Percentiles rank a stretch among this genome's conserved stretches.
Conservation (phyloP, 805 yeast genomes). For the Kregervanrija delftensis region DNA sequence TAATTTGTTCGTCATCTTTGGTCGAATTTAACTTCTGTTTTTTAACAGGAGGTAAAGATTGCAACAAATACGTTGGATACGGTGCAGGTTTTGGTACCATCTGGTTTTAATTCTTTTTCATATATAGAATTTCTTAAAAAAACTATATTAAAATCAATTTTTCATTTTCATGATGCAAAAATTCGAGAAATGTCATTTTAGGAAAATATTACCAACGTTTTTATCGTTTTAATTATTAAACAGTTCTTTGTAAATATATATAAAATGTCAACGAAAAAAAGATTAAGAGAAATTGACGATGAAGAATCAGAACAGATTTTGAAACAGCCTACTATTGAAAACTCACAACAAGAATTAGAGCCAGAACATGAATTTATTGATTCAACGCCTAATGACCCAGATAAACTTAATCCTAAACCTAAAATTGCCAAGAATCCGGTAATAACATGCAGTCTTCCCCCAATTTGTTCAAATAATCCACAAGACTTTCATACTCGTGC, state of each 20-base stretch:
- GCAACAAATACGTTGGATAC: too few relatives aligned
- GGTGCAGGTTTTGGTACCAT: too few relatives aligned
- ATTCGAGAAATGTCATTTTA: too few relatives aligned
- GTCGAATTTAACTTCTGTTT: too few relatives aligned
- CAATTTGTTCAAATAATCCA: slow-evolving; percentile 13
- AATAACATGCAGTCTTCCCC: slow-evolving; percentile 18
- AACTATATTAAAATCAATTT: too few relatives aligned
- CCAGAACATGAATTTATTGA: not conserved
- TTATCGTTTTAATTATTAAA: too few relatives aligned
- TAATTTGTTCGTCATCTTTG: too few relatives aligned
- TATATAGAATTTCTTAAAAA: too few relatives aligned
- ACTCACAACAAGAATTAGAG: not conserved
- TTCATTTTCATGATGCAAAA: too few relatives aligned
- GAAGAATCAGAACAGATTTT: slow-evolving; percentile 1
- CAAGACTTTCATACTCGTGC: slow-evolving; percentile 5
- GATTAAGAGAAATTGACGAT: slow-evolving; percentile 10
- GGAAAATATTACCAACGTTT: too few relatives aligned
- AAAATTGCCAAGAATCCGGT: not conserved
- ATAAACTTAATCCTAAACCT: not conserved
- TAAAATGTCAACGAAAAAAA: slow-evolving; percentile 1
- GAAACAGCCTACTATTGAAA: not conserved
- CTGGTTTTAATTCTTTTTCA: too few relatives aligned
- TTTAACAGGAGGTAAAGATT: too few relatives aligned
- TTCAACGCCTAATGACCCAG: not conserved
- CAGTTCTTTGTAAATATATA: not conserved